Percentiles rank a stretch among this genome's conserved stretches.
phyloP scores from a whole-genome alignment of 768 basidiomycete species.

The Tephrocybe sp. region DNA sequence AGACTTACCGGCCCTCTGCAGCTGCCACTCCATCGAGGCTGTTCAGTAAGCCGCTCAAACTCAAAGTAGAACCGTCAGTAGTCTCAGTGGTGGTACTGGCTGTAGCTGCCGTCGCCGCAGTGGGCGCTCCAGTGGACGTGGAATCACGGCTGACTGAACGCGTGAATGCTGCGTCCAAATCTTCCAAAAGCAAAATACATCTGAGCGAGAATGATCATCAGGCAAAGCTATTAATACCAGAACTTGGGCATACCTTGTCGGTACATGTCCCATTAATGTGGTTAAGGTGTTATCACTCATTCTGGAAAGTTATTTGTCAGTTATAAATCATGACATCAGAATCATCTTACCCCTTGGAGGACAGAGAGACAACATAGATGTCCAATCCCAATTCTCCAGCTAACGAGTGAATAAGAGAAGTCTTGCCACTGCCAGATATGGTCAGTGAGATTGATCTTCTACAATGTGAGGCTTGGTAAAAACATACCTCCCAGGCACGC shows the following conservation, averaged over 20 bases:
- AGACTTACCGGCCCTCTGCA: conserved; percentile 78
- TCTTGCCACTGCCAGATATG: conserved; percentile 63
- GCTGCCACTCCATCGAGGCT: conserved; percentile 85
- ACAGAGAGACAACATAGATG: conserved; percentile 89
- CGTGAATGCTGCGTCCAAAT: conserved; percentile 91
- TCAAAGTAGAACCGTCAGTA: conserved; percentile 79
- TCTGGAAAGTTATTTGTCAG: conserved; percentile 36
- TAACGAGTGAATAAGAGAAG: conserved; percentile 81
- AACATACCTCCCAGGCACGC: conserved; percentile 79
- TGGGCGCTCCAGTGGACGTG: conserved; percentile 73
- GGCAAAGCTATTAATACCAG: conserved; percentile 4
- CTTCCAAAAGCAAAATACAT: conserved; percentile 92
- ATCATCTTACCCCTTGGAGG: conserved; percentile 72
- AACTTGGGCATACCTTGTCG: conserved; percentile 57
- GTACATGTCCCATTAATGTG: conserved; percentile 87
- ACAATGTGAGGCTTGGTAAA: conserved; percentile 6
- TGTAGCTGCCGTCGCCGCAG: conserved; percentile 42
- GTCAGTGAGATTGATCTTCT: conserved; percentile 16
- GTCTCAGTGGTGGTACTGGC: conserved; percentile 41
- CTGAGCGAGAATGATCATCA: conserved; percentile 36
- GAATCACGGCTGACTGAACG: conserved; percentile 83
- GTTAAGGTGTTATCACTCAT: conserved; percentile 91
- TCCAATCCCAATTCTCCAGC: conserved; percentile 85
- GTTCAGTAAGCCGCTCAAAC: conserved; percentile 83
- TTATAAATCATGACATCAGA: conserved; percentile 5